These are phyloP conservation scores for Quercus berberidifolia DNA, from an alignment of 306 rosid genomes.

Conservation along the genomic window DNA sequence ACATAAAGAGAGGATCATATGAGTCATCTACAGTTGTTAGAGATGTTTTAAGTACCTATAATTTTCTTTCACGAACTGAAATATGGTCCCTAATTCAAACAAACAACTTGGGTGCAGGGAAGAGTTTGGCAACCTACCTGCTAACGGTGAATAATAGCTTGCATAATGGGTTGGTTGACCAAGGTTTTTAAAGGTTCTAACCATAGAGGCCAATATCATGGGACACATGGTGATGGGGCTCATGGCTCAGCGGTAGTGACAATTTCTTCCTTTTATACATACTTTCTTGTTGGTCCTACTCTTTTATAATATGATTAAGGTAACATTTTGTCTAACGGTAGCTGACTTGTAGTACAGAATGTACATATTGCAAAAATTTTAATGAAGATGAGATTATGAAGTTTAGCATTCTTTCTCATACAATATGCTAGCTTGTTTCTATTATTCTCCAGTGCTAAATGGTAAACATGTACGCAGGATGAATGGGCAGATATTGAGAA, in stretches of 20 bases:
- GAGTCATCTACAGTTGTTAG: not conserved
- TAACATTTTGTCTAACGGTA: slow-evolving; percentile 14
- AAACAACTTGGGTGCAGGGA: slow-evolving; percentile 32
- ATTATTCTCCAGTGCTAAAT: not conserved
- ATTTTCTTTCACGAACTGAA: slow-evolving; percentile 1
- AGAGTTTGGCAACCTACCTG: slow-evolving; percentile 26
- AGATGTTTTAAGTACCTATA: not conserved
- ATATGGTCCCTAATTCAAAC: slow-evolving; percentile 5
- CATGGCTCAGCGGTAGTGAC: slow-evolving; percentile 54
- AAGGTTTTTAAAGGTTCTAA: slow-evolving; percentile 68
- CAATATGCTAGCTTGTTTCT: not conserved
- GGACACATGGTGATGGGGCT: slow-evolving; percentile 48
- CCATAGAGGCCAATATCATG: slow-evolving; percentile 48
- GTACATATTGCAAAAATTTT: slow-evolving; percentile 15
- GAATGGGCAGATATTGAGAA: slow-evolving; percentile 46
- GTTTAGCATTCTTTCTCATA: slow-evolving; percentile 7
- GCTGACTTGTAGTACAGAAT: not conserved
- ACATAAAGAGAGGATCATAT: not conserved
- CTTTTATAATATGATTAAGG: slow-evolving; percentile 3
- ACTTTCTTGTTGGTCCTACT: not conserved
- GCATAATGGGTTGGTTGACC: slow-evolving; percentile 74
- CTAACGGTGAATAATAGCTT: slow-evolving; percentile 21
- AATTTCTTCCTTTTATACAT: slow-evolving; percentile 21
- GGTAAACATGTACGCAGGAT: slow-evolving; percentile 55
- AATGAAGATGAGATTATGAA: slow-evolving; percentile 24